Percentiles rank a stretch among this genome's conserved stretches.
These are phyloP conservation scores for Nepenthes alata DNA, from an alignment of 179 eudicot species.

Conservation along the genomic window DNA sequence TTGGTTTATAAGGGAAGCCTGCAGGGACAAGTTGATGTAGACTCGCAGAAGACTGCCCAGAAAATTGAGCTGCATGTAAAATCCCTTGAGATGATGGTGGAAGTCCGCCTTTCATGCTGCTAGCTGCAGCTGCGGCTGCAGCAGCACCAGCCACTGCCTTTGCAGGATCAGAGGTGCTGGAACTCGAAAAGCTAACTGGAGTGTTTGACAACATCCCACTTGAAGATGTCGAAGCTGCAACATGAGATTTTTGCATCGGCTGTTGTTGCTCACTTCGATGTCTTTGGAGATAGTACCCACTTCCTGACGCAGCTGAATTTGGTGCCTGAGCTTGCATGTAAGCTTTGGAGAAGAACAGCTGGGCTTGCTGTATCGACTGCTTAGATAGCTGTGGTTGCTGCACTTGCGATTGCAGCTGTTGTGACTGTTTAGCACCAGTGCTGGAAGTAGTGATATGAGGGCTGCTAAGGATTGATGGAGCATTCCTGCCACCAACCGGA, in stretches of 20 bases:
- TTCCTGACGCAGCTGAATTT: constrained; percentile 23
- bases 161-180: constrained; percentile 54
- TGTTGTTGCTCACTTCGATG: constrained; percentile 47
- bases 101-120: constrained; percentile 42
- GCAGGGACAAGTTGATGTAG: constrained; percentile 39
- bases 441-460: constrained; percentile 37
- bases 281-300: constrained; percentile 55
- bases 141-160: constrained; percentile 62
- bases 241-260: constrained; percentile 29
- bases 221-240: constrained; percentile 31
- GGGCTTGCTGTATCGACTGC: constrained; percentile 43
- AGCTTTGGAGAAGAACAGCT: constrained; percentile 24
- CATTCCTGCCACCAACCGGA: constrained; percentile 22
- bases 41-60: constrained; percentile 46
- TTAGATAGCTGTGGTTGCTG: constrained; percentile 33
- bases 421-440: constrained; percentile 26
- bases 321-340: constrained; percentile 28
- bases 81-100: constrained; percentile 28
- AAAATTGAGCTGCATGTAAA: constrained; percentile 42
- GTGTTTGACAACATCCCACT: constrained; percentile 57
- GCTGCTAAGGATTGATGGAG: constrained; percentile 59
- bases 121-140: constrained; percentile 39
- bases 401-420: constrained; percentile 23
- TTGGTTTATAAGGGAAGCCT: constrained; percentile 55
- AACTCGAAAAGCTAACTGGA: constrained; percentile 27